Conservation (phyloP, 495 filamentous ascomycete species). For the Daldinia loculata region DNA sequence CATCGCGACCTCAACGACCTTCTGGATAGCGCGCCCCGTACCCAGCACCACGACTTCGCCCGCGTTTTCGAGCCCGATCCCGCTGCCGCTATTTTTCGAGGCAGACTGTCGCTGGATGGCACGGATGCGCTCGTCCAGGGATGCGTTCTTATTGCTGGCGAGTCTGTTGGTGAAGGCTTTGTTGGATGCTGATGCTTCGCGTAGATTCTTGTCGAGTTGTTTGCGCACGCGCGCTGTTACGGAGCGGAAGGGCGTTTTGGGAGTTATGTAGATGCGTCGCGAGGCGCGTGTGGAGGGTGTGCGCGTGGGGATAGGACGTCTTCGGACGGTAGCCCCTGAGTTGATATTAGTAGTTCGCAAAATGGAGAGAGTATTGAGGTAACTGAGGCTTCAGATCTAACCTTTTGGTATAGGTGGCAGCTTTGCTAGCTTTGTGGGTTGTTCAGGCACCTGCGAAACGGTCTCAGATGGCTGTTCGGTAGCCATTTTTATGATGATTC, state of each 20-base stretch:
- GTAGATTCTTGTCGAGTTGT: conserved; percentile 73
- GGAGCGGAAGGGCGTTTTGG: conserved; percentile 79
- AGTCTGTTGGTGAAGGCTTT: conserved; percentile 51
- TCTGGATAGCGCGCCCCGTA: conserved; percentile 81
- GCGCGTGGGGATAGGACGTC: conserved; percentile 65
- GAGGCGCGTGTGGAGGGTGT: conserved; percentile 43
- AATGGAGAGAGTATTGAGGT: not conserved
- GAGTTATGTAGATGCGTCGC: conserved; percentile 79
- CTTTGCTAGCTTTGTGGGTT: conserved; percentile 48
- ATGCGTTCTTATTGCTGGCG: conserved; percentile 46
- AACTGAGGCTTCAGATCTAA: conserved; percentile 25
- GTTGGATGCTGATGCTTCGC: conserved; percentile 48
- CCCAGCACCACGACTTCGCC: conserved; percentile 77
- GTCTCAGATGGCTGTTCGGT: conserved; percentile 9
- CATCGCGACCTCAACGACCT: conserved; percentile 68
- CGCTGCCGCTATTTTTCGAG: conserved; percentile 23
- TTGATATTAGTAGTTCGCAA: not conserved
- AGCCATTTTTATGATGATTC: conserved; percentile 10
- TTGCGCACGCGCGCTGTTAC: conserved; percentile 81
- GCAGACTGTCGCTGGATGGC: conserved; percentile 50
- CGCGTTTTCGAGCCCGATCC: conserved; percentile 45
- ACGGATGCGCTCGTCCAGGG: conserved; percentile 53
- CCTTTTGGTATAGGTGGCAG: conserved; percentile 59
- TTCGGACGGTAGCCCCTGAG: conserved; percentile 71
- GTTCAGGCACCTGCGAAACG: conserved; percentile 8